Evolutionary conservation across 2,329 filamentous ascomycete species (phyloP).

Genomic region (Colletotrichum sp.): DNA sequence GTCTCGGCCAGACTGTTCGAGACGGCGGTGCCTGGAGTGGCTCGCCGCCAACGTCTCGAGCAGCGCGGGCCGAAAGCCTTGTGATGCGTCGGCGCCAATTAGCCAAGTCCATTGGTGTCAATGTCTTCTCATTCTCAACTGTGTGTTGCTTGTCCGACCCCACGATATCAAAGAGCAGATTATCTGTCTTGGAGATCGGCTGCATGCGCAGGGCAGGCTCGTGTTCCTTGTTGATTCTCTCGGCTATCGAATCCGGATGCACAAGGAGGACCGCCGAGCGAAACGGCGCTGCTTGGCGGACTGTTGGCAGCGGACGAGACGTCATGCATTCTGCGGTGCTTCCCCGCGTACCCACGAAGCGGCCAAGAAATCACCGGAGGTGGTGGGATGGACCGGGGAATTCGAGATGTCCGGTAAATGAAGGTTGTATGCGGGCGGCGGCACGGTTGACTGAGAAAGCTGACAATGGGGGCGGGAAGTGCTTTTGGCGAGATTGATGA

Average conservation of each 20-base stretch:
- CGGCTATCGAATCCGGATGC: background rate
- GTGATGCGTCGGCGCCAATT: background rate
- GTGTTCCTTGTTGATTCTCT: background rate
- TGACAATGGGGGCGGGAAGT: background rate
- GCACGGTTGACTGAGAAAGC: background rate
- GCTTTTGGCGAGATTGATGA: background rate
- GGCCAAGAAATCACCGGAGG: background rate
- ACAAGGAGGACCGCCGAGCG: background rate
- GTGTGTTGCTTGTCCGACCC: background rate
- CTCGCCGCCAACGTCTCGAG: background rate
- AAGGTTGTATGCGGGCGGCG: background rate
- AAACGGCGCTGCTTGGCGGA: conserved; percentile 11
- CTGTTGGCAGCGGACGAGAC: background rate
- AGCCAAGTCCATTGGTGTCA: background rate
- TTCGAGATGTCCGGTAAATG: background rate
- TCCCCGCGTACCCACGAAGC: background rate
- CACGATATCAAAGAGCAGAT: background rate
- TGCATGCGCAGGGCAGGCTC: background rate
- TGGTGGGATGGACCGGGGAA: background rate
- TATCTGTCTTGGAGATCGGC: background rate
- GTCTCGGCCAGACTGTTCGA: background rate
- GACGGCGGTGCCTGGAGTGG: background rate
- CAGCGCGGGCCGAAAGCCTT: background rate
- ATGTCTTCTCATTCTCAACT: background rate
- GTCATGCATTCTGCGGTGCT: background rate